Percentiles rank a stretch among this genome's conserved stretches.
Conservation (phyloP, 306 rosid species). For the Quercus parvula region DNA sequence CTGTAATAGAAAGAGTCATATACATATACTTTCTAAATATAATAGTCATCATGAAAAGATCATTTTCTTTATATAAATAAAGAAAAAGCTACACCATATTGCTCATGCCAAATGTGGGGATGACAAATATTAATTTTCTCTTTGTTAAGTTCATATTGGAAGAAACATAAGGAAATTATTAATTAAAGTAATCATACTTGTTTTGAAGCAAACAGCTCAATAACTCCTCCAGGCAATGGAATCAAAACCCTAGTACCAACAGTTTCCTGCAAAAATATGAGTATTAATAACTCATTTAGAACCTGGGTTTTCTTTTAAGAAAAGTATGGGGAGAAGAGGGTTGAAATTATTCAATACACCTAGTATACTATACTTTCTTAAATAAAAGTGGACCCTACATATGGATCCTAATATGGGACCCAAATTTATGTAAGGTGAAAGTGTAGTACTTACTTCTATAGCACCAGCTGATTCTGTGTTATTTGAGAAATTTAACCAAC, state of each 20-base stretch:
- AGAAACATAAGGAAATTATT: background rate
- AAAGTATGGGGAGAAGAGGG: background rate
- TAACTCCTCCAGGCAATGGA: conserved; percentile 69
- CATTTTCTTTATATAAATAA: background rate
- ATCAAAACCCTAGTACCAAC: conserved; percentile 72
- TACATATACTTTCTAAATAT: background rate
- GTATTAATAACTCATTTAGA: background rate
- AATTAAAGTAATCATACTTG: conserved; percentile 40
- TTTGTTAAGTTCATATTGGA: background rate
- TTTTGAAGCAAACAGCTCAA: conserved; percentile 72
- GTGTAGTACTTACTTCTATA: conserved; percentile 39
- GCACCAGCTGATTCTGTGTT: conserved; percentile 31
- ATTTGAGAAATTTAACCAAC: conserved; percentile 66
- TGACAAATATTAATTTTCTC: background rate
- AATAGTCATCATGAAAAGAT: background rate
- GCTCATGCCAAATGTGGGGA: background rate
- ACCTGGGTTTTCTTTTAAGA: background rate
- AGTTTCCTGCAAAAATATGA: conserved; percentile 52
- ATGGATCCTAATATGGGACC: too few relatives aligned
- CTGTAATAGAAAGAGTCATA: conserved; percentile 31
- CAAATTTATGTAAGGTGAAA: background rate
- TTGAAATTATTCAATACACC: too few relatives aligned
- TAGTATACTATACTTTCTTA: too few relatives aligned
- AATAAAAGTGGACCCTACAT: too few relatives aligned
- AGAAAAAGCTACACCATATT: background rate